Base-by-base conservation (phyloP, 805 yeast species). In the Candida railenensis region DNA sequence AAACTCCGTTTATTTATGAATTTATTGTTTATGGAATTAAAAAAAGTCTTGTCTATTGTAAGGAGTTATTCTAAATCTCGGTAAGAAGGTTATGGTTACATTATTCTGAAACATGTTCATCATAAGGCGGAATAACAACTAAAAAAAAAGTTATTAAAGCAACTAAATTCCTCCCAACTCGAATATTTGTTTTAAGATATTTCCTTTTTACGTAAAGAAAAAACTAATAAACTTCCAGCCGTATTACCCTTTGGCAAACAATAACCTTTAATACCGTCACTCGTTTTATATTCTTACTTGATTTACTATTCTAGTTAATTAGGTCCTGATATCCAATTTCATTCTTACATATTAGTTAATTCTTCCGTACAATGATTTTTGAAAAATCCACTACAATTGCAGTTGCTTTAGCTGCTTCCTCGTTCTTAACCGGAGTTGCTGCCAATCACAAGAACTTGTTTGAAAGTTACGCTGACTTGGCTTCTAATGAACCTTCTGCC, bases 341-440 rank as follows among this genome's bases (percentile, higher is more conserved):
- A 36, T 36, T 19, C 18, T 34, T 34, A 34, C n/a, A 9, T 34
- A 15, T 7, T 12, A 14, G 8, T 34, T 14, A 34, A 8, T 12
- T 34, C 37, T 14, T 14, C 7, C 18, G 16, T n/a, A n/a, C n/a
- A n/a, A n/a, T n/a, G n/a, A n/a, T 57, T 25, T 55, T 58, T 42
- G 49, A 54, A 12, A 52, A 50, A 45, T 42, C 59, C 42, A 45
- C 55, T 40, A 52, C 54, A 19, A 34, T 58, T 28, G 36, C 58
- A 37, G 50, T 57, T 40, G 59, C 60, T 20, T 45, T 53, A 42
- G 53, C 58, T 22, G 47, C 58, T 15, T 43, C 56, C 30, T 34
- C 44, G 25, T 41, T 53, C 43, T 48, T 53, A 34, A 42, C 43
- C 22, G 48, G 49, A 12, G 28, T 41, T 16, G 56, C 55, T 16